Conservation (phyloP, 2,329 filamentous ascomycete genomes). For the Diaporthe nobilis region DNA sequence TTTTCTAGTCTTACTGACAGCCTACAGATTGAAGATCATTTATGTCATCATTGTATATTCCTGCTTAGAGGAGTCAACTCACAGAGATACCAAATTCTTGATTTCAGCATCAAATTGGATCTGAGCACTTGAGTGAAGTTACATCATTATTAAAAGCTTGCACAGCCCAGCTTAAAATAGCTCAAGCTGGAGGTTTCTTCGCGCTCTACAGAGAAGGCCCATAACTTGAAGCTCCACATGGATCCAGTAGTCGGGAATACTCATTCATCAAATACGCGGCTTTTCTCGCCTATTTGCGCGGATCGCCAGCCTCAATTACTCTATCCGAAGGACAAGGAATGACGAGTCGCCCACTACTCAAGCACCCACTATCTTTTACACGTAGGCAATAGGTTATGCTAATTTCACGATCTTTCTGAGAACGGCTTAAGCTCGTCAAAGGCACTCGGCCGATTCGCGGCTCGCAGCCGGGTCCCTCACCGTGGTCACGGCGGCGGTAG, state of each 20-base stretch:
- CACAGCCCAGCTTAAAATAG: neutral
- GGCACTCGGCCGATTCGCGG: neutral
- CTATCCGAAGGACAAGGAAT: neutral
- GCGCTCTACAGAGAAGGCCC: neutral
- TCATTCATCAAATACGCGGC: neutral
- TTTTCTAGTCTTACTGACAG: neutral
- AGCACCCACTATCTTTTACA: neutral
- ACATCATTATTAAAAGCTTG: neutral
- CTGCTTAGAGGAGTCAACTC: neutral
- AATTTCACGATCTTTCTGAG: neutral
- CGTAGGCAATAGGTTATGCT: too few species aligned
- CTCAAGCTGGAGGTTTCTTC: neutral
- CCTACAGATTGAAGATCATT: neutral
- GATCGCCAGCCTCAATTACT: neutral
- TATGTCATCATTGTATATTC: too few species aligned
- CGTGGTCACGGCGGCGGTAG: conserved; percentile 11
- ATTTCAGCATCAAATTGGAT: neutral
- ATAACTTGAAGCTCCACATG: conserved; percentile 9
- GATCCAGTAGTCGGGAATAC: neutral
- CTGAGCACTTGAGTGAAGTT: neutral
- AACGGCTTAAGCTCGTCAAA: neutral
- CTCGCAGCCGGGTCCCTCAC: neutral
- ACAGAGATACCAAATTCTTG: too few species aligned
- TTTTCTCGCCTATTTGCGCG: neutral
- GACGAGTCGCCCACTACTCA: neutral